Evolutionary conservation across 2,329 filamentous ascomycete genomes (phyloP).

Genomic region (Ilyonectria mors-panacis): DNA sequence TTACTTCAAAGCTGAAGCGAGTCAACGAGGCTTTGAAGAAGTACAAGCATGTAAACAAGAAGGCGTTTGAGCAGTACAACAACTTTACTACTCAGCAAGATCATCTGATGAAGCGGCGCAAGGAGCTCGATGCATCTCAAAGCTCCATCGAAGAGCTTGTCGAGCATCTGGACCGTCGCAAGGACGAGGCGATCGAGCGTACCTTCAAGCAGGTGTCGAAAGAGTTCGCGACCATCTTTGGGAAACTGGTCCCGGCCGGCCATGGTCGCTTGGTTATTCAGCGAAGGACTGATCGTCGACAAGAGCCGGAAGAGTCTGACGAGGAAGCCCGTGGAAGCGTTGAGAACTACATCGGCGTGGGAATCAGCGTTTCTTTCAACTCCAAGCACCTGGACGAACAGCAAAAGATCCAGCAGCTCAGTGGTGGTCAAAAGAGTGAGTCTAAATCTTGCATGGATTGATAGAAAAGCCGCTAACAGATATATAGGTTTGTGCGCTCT

Average conservation of each 20-base stretch:
- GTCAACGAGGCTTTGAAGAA: conserved; percentile 95
- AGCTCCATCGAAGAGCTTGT: conserved; percentile 93
- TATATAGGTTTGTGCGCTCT: conserved; percentile 87
- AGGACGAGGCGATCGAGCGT: conserved; percentile 97
- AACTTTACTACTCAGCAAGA: conserved; percentile 96
- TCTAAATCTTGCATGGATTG: conserved; percentile 28
- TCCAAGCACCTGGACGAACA: conserved; percentile 96
- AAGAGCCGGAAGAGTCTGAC: conserved; percentile 72
- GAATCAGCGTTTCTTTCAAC: conserved; percentile 98
- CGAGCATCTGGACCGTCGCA: conserved; percentile 91
- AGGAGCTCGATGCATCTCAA: conserved; percentile 90
- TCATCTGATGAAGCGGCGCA: conserved; percentile 84
- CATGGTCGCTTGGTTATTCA: conserved; percentile 94
- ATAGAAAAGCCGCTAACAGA: conserved; percentile 17
- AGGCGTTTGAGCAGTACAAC: conserved; percentile 99
- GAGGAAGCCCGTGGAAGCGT: conserved; percentile 80
- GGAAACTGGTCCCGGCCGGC: conserved; percentile 93
- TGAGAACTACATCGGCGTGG: conserved; percentile 96
- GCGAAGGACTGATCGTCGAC: conserved; percentile 83
- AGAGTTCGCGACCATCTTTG: conserved; percentile 94
- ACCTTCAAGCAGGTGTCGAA: conserved; percentile 98
- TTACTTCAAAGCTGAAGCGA: conserved; percentile 82
- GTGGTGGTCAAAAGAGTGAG: conserved; percentile 96
- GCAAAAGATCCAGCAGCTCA: conserved; percentile 96
- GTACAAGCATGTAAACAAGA: conserved; percentile 98